These are phyloP conservation scores for Seminavis robusta DNA, from an alignment of 108 stramenopile genomes.

Conservation along the genomic window DNA sequence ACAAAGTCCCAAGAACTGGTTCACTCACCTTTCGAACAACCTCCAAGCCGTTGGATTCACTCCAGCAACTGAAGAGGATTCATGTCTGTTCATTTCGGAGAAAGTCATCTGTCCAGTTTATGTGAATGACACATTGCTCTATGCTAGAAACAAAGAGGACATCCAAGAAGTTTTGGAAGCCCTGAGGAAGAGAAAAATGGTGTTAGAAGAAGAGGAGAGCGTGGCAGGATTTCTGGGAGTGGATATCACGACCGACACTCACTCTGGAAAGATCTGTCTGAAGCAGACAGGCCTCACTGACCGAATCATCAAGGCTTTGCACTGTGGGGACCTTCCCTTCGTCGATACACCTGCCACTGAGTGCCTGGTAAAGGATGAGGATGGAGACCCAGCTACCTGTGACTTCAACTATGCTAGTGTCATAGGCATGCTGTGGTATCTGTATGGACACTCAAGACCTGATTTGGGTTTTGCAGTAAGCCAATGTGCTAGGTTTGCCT, in stretches of 20 bases:
- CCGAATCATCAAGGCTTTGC: conserved; percentile 11
- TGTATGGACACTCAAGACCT: too few relatives aligned
- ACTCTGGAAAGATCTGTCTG: conserved; percentile 15
- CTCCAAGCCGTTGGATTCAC: too few relatives aligned
- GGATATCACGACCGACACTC: conserved; percentile 13
- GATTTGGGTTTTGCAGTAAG: conserved; percentile 9
- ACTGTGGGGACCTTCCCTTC: not conserved
- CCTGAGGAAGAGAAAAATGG: conserved; percentile 5
- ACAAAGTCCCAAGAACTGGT: too few relatives aligned
- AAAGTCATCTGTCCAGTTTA: conserved; percentile 37
- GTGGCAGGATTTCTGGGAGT: conserved; percentile 45
- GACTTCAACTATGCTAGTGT: conserved; percentile 33
- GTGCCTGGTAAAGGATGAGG: conserved; percentile 4
- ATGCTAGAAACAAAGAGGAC: not conserved
- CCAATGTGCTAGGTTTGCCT: conserved; percentile 24
- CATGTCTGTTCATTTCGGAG: conserved; percentile 49
- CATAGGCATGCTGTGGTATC: conserved; percentile 42
- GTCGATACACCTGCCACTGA: not conserved
- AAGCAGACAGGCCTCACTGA: conserved; percentile 22
- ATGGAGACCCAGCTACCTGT: not conserved
- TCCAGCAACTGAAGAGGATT: conserved; percentile 22
- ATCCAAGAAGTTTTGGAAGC: conserved; percentile 16
- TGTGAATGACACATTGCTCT: conserved; percentile 41
- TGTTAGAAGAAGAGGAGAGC: conserved; percentile 21
- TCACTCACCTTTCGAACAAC: too few relatives aligned